These are phyloP conservation scores for Litchi chinensis DNA, from an alignment of 345 rosid genomes.

Conservation along the genomic window DNA sequence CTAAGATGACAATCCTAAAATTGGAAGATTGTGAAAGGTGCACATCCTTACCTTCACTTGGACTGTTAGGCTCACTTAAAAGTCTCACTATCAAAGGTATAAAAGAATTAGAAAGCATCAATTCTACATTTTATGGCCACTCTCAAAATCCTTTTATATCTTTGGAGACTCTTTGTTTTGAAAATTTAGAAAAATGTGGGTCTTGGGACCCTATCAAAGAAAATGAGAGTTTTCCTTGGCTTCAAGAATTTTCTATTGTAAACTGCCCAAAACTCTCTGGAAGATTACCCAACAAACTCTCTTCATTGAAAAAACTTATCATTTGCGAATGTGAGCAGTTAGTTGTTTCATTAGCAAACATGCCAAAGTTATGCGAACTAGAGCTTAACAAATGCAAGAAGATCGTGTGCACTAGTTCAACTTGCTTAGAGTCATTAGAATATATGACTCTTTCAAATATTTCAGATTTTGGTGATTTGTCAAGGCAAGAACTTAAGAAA, in stretches of 20 bases:
- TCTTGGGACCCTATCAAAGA: not conserved
- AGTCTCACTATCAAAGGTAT: not conserved
- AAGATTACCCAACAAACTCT: not conserved
- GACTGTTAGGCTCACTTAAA: not conserved
- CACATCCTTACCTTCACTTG: not conserved
- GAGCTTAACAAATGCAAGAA: not conserved
- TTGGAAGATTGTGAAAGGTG: not conserved
- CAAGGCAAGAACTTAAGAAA: not conserved
- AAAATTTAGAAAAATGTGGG: not conserved
- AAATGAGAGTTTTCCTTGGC: not conserved
- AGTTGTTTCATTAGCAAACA: not conserved
- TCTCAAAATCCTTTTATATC: not conserved
- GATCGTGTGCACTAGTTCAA: not conserved
- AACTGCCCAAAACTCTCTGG: not conserved
- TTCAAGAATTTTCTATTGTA: not conserved
- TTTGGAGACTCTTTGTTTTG: not conserved
- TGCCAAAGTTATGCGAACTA: not conserved
- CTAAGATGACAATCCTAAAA: not conserved
- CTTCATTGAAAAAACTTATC: not conserved
- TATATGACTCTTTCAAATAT: not conserved
- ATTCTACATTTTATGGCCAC: not conserved
- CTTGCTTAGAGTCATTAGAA: not conserved
- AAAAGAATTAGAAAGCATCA: not conserved
- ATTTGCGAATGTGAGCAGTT: not conserved
- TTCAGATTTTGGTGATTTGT: not conserved